Conservation (phyloP, 176 grass and related monocot species). For the Lolium multiflorum region DNA sequence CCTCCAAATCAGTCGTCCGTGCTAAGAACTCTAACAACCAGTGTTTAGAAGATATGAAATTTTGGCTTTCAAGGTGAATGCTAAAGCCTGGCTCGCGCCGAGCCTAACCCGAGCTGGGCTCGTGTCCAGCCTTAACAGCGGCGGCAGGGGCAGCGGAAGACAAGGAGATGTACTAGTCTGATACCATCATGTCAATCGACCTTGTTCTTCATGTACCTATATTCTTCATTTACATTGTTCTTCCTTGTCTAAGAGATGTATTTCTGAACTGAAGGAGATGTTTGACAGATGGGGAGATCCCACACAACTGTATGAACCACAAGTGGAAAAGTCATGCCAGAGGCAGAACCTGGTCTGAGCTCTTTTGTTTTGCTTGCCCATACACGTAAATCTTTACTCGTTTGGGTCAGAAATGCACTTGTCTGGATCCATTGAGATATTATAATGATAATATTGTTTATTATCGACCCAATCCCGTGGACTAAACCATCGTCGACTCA, state of each 20-base stretch:
- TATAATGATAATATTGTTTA: background rate
- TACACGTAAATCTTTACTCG: background rate
- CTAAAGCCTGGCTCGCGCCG: too few species aligned
- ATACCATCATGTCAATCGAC: constrained; percentile 8
- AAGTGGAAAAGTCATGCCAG: constrained; percentile 51
- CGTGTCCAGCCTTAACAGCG: too few species aligned
- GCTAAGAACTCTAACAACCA: too few species aligned
- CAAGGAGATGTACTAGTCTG: too few species aligned
- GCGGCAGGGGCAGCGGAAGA: too few species aligned
- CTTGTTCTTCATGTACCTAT: constrained; percentile 42
- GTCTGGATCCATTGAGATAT: background rate
- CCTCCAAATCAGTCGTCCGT: too few species aligned
- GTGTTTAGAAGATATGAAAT: too few species aligned
- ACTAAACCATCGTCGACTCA: constrained; percentile 28
- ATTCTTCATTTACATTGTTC: constrained; percentile 9
- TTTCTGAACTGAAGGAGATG: constrained; percentile 73
- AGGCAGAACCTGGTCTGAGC: constrained; percentile 49
- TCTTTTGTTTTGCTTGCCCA: constrained; percentile 19
- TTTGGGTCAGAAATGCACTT: constrained; percentile 9
- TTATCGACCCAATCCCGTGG: constrained; percentile 31
- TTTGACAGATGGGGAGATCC: constrained; percentile 80
- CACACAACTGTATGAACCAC: constrained; percentile 65
- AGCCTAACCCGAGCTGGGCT: too few species aligned
- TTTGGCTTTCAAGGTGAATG: too few species aligned
- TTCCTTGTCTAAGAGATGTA: constrained; percentile 60